A percentile compares a stretch with the other conserved stretches of the same genome.
phyloP scores from a whole-genome alignment of 2,329 filamentous ascomycete species.

The Aspergillus sclerotialis region DNA sequence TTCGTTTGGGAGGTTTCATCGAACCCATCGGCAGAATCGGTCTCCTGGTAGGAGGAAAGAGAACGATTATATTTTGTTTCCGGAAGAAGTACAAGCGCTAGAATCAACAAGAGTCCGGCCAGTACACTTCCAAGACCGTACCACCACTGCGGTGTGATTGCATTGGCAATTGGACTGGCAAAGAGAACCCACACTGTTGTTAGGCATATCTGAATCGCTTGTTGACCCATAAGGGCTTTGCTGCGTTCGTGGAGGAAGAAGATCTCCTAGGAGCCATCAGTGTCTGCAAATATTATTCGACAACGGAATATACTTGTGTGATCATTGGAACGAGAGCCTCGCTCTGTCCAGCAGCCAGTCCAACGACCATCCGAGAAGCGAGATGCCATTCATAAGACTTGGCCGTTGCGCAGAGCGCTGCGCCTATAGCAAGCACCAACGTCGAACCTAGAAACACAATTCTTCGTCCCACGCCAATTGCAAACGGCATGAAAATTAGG shows the following conservation, averaged over 20 bases:
- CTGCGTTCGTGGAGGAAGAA: conserved; percentile 42
- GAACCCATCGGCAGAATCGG: no score
- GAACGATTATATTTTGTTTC: conserved; percentile 39
- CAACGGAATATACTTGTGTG: no score
- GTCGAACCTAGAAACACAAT: conserved; percentile 25
- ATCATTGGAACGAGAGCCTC: conserved; percentile 40
- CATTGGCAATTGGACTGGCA: conserved; percentile 37
- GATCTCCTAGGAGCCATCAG: conserved; percentile 29
- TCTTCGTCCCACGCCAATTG: conserved; percentile 29
- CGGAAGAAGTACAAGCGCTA: conserved; percentile 34
- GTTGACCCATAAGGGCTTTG: conserved; percentile 34
- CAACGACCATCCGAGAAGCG: conserved; percentile 31
- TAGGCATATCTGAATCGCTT: conserved; percentile 34
- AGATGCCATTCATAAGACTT: conserved; percentile 33
- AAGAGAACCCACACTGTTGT: conserved; percentile 33
- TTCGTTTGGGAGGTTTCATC: no score
- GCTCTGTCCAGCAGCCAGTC: conserved; percentile 36
- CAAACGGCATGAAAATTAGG: conserved; percentile 27
- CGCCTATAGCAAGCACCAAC: conserved; percentile 19
- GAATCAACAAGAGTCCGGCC: conserved; percentile 24
- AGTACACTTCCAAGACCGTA: conserved; percentile 36
- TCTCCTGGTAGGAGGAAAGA: conserved; percentile 31
- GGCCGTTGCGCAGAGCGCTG: conserved; percentile 20
- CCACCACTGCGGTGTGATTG: conserved; percentile 37
- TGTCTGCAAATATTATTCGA: no score